A percentile compares a stretch with the other conserved stretches of the same genome.
These are phyloP conservation scores for Lachancea kluyveri DNA, from an alignment of 805 yeast genomes.

Conservation along the genomic window DNA sequence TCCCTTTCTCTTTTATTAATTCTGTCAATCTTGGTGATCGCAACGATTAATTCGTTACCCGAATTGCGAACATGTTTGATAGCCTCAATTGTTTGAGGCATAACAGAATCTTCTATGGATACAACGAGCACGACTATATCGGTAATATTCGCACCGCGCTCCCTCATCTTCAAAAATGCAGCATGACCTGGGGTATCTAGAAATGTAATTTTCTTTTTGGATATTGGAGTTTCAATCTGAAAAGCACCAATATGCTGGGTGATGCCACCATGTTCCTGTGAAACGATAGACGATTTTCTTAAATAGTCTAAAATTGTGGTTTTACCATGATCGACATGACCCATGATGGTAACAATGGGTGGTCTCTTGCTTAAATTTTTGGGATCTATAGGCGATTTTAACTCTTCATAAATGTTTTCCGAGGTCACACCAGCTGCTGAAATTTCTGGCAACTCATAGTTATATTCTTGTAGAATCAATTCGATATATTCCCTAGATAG, in stretches of 20 bases:
- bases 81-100: constrained; percentile 96
- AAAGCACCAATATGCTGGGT: constrained; percentile 99
- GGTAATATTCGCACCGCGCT: constrained; percentile 91
- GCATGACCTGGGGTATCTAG: constrained; percentile 98
- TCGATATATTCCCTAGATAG: constrained; percentile 82
- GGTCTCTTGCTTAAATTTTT: constrained; percentile 59
- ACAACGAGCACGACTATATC: constrained; percentile 90
- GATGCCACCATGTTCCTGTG: constrained; percentile 89
- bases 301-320: constrained; percentile 87
- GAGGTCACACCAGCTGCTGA: constrained; percentile 39
- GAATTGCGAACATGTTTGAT: constrained; percentile 78
- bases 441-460: constrained; percentile 46
- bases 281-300: constrained; percentile 78
- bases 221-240: constrained; percentile 69
- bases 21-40: constrained; percentile 87
- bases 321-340: constrained; percentile 98
- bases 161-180: constrained; percentile 92
- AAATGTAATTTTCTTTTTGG: constrained; percentile 76
- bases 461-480: constrained; percentile 83
- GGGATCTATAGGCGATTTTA: constrained; percentile 48
- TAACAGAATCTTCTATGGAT: constrained; percentile 95
- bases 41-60: constrained; percentile 59
- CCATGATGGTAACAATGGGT: constrained; percentile 96
- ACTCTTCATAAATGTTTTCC: constrained; percentile 51
- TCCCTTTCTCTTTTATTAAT: constrained; percentile 38